Percentiles rank a stretch among this genome's conserved stretches.
These are phyloP conservation scores for Nakaseomyces glabratus DNA, from an alignment of 1,139 yeast species.

Conservation along the genomic window DNA sequence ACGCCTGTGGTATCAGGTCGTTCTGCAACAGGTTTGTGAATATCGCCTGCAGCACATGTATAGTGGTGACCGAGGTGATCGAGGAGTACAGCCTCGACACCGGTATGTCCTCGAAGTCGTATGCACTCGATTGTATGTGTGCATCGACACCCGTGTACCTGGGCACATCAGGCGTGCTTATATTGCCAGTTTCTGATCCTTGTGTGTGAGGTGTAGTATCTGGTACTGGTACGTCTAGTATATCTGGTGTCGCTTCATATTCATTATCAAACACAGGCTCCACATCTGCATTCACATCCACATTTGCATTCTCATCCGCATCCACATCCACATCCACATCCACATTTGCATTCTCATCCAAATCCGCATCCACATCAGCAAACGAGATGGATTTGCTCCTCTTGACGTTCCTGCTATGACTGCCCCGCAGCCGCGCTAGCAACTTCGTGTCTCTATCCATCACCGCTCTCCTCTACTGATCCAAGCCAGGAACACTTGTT, in stretches of 20 bases:
- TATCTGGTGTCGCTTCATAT: too few relatives aligned
- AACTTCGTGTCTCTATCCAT: constrained; percentile 20
- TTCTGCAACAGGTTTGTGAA: constrained; percentile 17
- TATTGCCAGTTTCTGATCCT: too few relatives aligned
- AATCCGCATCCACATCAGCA: too few relatives aligned
- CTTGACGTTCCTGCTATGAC: constrained; percentile 16
- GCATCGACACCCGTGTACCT: constrained; percentile 8
- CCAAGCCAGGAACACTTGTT: too few relatives aligned
- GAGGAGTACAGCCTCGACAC: constrained; percentile 20
- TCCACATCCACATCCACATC: too few relatives aligned
- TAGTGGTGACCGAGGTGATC: constrained; percentile 21
- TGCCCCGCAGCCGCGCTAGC: constrained; percentile 24
- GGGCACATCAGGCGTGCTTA: too few relatives aligned
- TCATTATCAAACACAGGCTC: too few relatives aligned
- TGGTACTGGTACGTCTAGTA: too few relatives aligned
- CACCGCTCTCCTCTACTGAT: background rate
- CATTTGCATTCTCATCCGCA: too few relatives aligned
- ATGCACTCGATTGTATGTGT: constrained; percentile 3
- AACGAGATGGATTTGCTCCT: too few relatives aligned
- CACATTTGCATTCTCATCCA: constrained; percentile 8
- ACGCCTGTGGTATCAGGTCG: constrained; percentile 19
- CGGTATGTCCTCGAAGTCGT: constrained; percentile 17
- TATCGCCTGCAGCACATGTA: constrained; percentile 19
- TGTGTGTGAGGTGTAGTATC: too few relatives aligned
- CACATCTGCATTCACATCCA: too few relatives aligned